Conservation (phyloP, 345 rosid genomes). For the Dipteronia dyeriana region DNA sequence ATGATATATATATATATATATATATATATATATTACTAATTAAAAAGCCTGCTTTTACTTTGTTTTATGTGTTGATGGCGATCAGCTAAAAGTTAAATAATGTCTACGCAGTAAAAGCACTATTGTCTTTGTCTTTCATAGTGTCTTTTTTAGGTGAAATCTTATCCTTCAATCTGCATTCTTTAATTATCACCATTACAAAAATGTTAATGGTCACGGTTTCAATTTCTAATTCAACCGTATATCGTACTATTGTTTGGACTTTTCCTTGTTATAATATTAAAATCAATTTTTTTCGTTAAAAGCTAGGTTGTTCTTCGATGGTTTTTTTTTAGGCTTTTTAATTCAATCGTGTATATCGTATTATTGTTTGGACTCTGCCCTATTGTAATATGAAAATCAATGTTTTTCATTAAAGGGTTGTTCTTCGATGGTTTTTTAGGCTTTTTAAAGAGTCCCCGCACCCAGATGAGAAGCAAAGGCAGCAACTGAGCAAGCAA, state of each 20-base stretch:
- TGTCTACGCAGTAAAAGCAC: neutral
- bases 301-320: too few relatives aligned
- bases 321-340: too few relatives aligned
- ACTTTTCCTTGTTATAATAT: too few relatives aligned
- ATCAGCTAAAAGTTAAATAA: neutral
- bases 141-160: neutral
- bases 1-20: slow-evolving; percentile 10
- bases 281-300: too few relatives aligned
- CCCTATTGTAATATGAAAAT: too few relatives aligned
- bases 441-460: slow-evolving; percentile 97
- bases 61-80: slow-evolving; percentile 12
- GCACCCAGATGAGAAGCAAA: slow-evolving; percentile 98
- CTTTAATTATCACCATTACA: neutral
- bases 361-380: too few relatives aligned
- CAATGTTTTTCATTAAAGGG: too few relatives aligned
- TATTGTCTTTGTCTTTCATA: slow-evolving; percentile 2
- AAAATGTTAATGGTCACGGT: neutral
- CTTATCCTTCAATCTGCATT: neutral
- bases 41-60: slow-evolving; percentile 13
- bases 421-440: neutral
- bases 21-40: neutral
- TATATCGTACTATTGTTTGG: too few relatives aligned
- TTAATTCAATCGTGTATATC: too few relatives aligned
- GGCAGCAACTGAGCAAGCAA: slow-evolving; percentile 92
- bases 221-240: neutral